A percentile compares a stretch with the other conserved stretches of the same genome.
phyloP scores from a whole-genome alignment of 1,284 basidiomycete genomes.

The Ganoderma meredithae region DNA sequence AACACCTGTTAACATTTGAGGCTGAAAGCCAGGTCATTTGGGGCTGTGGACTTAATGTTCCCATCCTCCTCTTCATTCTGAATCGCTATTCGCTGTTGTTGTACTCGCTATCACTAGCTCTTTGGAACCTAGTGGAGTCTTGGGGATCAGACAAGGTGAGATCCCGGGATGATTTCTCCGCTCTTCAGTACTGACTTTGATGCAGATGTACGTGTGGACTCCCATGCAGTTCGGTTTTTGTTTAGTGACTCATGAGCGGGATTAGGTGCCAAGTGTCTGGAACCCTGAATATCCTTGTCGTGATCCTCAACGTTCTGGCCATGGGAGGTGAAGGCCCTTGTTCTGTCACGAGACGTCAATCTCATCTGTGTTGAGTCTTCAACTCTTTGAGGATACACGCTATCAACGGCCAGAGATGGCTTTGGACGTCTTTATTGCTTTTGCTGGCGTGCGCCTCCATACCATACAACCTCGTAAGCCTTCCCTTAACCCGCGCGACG shows the following conservation, averaged over 20 bases:
- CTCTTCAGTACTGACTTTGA: neutral
- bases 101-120: neutral
- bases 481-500: too few relatives aligned
- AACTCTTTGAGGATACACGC: slow-evolving; percentile 23
- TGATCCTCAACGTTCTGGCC: neutral
- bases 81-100: slow-evolving; percentile 23
- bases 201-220: neutral
- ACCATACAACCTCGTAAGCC: slow-evolving; percentile 14
- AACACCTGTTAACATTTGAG: slow-evolving; percentile 21
- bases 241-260: neutral
- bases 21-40: slow-evolving; percentile 24
- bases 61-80: slow-evolving; percentile 17
- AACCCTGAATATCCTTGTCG: neutral
- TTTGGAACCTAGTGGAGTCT: slow-evolving; percentile 1
- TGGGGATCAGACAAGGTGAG: neutral
- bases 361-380: slow-evolving; percentile 10
- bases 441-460: slow-evolving; percentile 5
- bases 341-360: too few relatives aligned
- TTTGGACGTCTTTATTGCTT: slow-evolving; percentile 18
- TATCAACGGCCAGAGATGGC: slow-evolving; percentile 27
- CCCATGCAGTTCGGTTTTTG: too few relatives aligned
- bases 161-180: neutral
- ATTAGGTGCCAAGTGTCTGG: neutral
- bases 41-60: slow-evolving; percentile 18
- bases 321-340: neutral